Evolutionary conservation across 2,329 filamentous ascomycete species (phyloP), one percentile per base, ranked within the genome.

Genomic region (Trichoderma koningiopsis): DNA sequence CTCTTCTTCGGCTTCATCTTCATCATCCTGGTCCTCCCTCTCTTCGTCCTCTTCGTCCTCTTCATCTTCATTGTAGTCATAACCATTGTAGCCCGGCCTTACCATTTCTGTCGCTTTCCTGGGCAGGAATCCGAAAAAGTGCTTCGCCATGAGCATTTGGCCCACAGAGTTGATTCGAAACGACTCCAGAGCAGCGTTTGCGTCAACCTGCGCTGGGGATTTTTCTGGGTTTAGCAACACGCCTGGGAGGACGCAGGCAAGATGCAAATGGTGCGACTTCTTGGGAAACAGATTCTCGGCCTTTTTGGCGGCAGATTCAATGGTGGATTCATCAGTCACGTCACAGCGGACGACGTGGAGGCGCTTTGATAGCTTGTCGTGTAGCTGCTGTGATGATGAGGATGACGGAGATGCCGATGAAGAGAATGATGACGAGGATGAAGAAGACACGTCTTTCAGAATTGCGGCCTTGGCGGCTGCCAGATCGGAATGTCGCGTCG

Each of bases 111-210:
- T 83, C 5, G 82, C 77, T 72, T 87, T 89, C 19, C 82, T 85
- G 1, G 92, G 92, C 4, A 96, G 82, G 74, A 94, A 90, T 0
- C 82, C 81, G 0, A 84, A 83, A 74, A 96, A 92, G 78, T 93
- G 88, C 79, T 96, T 96, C 76, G 92, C 86, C 68, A 95, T 84
- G 66, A 96, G 82, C 75, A 96, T 82, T 0, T 92, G 91, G 0
- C 92, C 92, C 2, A 96, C 81, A 0, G 89, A 84, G 77, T 96
- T 96, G 70, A 92, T 87, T 64, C 85, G 84, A 78, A 93, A 90
- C n/a, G 88, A 93, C 57, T 88, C 81, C n/a, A 92, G 81, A 22
- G 91, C 88, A 43, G 83, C 77, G 24, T 82, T 83, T 69, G 87
- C 85, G 70, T 90, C 82, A 68, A 96, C 86, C 74, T 92, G 89